Base-by-base conservation (phyloP, 306 rosid species). In the Gastrolobium bilobum region DNA sequence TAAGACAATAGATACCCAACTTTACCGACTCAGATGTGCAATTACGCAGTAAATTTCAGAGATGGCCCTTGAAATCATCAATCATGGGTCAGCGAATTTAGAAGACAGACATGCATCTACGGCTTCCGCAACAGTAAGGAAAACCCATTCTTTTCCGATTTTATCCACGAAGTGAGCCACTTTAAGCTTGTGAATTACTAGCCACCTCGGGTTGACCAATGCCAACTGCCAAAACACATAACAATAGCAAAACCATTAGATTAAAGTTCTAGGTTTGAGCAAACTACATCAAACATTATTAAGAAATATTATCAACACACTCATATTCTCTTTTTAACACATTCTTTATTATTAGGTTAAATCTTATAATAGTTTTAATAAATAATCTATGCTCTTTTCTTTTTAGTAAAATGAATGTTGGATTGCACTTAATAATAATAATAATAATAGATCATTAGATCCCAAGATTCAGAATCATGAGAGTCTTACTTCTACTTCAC, bases 181-280 rank as follows among this genome's bases (percentile, higher is more conserved):
- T 84, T 89, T 95, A 2, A 95, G 88, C 88, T 85, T 95, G 84
- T 93, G 94, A 68, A 93, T 89, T 59, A 95, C 97, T 61, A 81
- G 73, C 98, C 91, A 86, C 79, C 88, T 92, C 5, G 99, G 98
- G 43, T 89, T 91, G 11, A 91, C 97, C 78, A 92, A 68, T 47
- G 86, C 88, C 66, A 95, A 79, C 99, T 95, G 90, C 84, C 83
- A 51, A 42, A 9, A 48, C n/a, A 77, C 38, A 79, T 0, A 5
- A 5, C 42, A 52, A 78, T 2, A 44, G 11, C 57, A 34, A 77
- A 20, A 8, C 1, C 3, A 3, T 54, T 68, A 57, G n/a, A 48
- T 82, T 56, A 54, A 37, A 7, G 54, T 6, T 4, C 3, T 43
- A 4, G 0, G 44, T 15, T 51, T 68, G 6, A 57, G 56, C 20